Evolutionary conservation across 2,329 filamentous ascomycete genomes (phyloP), one percentile per base, ranked within the genome.

Genomic region (Talaromyces sp.): DNA sequence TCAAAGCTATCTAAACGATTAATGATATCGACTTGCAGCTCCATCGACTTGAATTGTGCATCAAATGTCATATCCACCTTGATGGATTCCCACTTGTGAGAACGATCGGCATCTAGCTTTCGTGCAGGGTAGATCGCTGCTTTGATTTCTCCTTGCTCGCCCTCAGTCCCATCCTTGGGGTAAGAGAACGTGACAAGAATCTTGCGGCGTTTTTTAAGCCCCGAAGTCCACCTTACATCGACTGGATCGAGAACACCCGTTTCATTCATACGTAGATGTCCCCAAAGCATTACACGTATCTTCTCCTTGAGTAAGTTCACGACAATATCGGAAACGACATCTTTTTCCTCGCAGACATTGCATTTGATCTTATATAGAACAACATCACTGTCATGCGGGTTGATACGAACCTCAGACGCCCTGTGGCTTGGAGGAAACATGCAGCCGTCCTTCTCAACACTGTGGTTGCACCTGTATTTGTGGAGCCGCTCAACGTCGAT

Each of bases 391-490:
- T n/a, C 33, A 16, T 14, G 42, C 16, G 27, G 14, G 23, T 58
- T 61, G 23, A 34, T 8, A 10, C 30, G 44, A 47, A 61, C 27
- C 4, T 2, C n/a, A 31, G 9, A 18, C 4, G 23, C 52, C 7
- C 50, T 59, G 30, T 62, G 61, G 10, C 52, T 30, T 42, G 61
- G 61, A 40, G 61, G 61, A 31, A 51, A 57, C n/a, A 60, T 31
- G 53, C 57, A 63, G 10, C 53, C 23, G 28, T 62, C 7, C 10
- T 56, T 53, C 28, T 62, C 61, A 16, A 62, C 57, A 3, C 33
- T 51, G 42, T 62, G 61, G 6, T 44, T 33, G 42, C 61, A 63
- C 5, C 6, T 31, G 44, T 55, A 63, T 16, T 56, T n/a, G 52
- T 63, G 57, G 1, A 27, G 27, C 42, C 60, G 23, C 30, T 59